A percentile compares a stretch with the other conserved stretches of the same genome.
Evolutionary conservation across 768 basidiomycete genomes (phyloP).

Genomic region (Lactarius deliciosus): DNA sequence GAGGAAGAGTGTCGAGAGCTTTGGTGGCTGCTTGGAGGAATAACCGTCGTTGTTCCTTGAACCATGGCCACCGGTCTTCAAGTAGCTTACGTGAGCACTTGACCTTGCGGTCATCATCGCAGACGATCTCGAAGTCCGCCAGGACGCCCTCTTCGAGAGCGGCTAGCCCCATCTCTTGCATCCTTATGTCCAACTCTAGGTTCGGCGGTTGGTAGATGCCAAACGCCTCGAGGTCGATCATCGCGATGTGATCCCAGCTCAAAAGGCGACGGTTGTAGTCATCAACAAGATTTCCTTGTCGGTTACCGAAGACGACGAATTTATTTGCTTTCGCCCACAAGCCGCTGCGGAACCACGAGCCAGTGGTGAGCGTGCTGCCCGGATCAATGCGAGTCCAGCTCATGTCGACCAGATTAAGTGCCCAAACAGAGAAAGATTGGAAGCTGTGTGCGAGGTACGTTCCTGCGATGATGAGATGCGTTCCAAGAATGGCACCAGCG

Average conservation of each 20-base stretch:
- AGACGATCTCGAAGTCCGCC: constrained; percentile 92
- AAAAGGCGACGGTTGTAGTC: constrained; percentile 90
- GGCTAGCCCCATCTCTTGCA: constrained; percentile 83
- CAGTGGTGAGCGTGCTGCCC: constrained; percentile 77
- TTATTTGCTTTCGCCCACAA: constrained; percentile 83
- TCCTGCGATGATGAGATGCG: constrained; percentile 90
- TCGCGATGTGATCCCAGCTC: constrained; percentile 90
- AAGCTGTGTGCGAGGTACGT: constrained; percentile 93
- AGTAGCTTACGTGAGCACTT: constrained; percentile 81
- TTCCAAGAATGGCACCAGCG: constrained; percentile 88
- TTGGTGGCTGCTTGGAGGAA: constrained; percentile 58
- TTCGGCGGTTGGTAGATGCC: constrained; percentile 91
- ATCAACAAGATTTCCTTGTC: constrained; percentile 81
- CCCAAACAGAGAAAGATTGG: constrained; percentile 96
- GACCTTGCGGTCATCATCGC: constrained; percentile 85
- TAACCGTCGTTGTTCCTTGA: constrained; percentile 64
- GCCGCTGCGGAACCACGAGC: constrained; percentile 94
- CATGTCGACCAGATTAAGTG: constrained; percentile 80
- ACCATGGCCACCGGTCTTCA: constrained; percentile 95
- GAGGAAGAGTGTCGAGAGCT: constrained; percentile 58
- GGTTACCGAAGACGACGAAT: constrained; percentile 90
- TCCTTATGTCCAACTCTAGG: constrained; percentile 59
- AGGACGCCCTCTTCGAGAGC: constrained; percentile 77
- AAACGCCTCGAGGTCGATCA: constrained; percentile 90
- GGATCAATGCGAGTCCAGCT: constrained; percentile 88